Evolutionary conservation across 305 asterid species (phyloP), one percentile per base, ranked within the genome.

Genomic region (Fraxinus angustifolia): DNA sequence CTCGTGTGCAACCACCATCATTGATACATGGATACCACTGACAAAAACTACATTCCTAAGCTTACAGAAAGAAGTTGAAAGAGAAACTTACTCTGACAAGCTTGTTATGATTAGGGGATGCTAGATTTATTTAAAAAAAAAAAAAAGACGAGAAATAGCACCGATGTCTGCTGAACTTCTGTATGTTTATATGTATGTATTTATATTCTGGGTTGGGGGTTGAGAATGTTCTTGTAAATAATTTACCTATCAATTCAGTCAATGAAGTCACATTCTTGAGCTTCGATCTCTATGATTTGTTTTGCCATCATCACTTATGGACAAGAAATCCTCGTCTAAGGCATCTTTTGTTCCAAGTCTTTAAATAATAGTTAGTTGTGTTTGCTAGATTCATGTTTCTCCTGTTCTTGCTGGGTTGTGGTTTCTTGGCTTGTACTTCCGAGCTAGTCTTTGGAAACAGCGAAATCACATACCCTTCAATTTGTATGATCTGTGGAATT

Each of bases 1-100:
- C 90, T 80, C 42, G 82, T 89, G 83, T 93, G 97, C 78, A 87
- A 79, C 78, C 86, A 87, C 68, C 89, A 87, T 53, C 93, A 90
- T 45, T 85, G 84, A 87, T 35, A 16, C 45, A 33, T 28, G 19
- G 19, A 31, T 16, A 3, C 1, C 1, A 7, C 23, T 31, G 5
- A 70, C 17, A 34, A 14, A 48, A 67, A 36, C 75, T 70, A 5
- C 40, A 6, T 70, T 33, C 75, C 42, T 31, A 28, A 56, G 48
- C 53, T 12, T 62, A 73, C 42, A 42, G 7, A 50, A 73, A 14
- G 82, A 28, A 70, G 23, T 14, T 26, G 31, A 80, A 68, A 17
- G 60, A 36, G 31, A 36, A 10, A 78, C 38, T 65, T 19, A 23
- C 38, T 82, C 67, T 70, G 62, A 42, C 56, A 26, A 75, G 26